These are phyloP conservation scores for Trichoderma koningiopsis DNA, from an alignment of 2,329 filamentous ascomycete genomes.

Conservation along the genomic window DNA sequence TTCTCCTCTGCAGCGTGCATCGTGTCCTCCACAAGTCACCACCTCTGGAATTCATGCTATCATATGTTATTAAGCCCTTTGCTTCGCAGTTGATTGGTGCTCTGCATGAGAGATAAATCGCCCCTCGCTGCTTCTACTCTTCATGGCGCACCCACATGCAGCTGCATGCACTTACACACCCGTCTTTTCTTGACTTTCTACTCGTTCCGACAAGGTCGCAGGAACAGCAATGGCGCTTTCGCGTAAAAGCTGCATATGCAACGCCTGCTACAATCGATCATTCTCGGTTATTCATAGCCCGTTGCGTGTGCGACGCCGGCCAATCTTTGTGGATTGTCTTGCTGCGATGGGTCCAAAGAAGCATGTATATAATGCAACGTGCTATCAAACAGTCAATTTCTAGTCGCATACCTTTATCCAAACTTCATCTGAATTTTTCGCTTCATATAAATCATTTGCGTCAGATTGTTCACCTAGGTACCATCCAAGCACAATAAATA, in stretches of 20 bases:
- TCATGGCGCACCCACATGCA: background rate
- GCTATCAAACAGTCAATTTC: background rate
- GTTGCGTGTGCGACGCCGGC: background rate
- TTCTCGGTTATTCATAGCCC: background rate
- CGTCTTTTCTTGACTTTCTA: background rate
- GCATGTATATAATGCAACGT: conserved; percentile 19
- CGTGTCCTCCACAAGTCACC: background rate
- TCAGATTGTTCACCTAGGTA: too few species aligned
- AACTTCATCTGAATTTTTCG: background rate
- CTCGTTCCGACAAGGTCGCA: conserved; percentile 10
- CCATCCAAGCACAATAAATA: background rate
- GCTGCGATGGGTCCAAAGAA: background rate
- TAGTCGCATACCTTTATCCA: background rate
- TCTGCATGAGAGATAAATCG: background rate
- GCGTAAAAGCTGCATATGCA: conserved; percentile 17
- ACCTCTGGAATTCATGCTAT: background rate
- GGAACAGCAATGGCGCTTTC: conserved; percentile 7
- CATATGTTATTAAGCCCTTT: background rate
- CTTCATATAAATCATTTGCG: background rate
- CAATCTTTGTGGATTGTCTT: background rate
- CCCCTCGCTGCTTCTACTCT: background rate
- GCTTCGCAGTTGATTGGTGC: background rate
- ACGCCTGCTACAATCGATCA: conserved; percentile 3
- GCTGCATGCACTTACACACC: conserved; percentile 23
- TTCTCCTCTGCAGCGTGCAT: conserved; percentile 1